Conservation (phyloP, 106 monocot genomes). For the Dioscorea zingiberensis region DNA sequence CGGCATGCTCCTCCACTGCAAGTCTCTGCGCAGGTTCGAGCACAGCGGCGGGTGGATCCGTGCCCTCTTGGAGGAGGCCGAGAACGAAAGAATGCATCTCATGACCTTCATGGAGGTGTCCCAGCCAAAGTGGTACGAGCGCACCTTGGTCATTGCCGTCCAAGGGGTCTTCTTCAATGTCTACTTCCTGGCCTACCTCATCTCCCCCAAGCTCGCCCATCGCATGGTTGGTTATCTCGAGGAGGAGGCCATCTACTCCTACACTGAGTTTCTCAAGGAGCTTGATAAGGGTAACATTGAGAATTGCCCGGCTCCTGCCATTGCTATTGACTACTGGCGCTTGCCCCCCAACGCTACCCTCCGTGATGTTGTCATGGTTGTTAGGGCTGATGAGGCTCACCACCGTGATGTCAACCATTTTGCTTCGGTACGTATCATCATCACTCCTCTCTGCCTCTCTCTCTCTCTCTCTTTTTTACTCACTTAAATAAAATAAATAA, state of each 20-base stretch:
- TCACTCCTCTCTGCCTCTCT: background rate
- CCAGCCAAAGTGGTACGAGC: constrained; percentile 78
- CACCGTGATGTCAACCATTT: constrained; percentile 93
- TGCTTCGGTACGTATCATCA: constrained; percentile 42
- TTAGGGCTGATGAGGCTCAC: constrained; percentile 85
- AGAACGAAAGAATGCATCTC: constrained; percentile 89
- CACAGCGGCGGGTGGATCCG: constrained; percentile 85
- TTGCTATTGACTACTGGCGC: constrained; percentile 85
- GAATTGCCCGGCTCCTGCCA: constrained; percentile 65
- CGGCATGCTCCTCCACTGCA: constrained; percentile 66
- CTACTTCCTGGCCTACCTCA: constrained; percentile 71
- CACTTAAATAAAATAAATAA: too few species aligned
- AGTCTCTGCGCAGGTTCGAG: constrained; percentile 76
- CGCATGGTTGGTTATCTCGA: constrained; percentile 75
- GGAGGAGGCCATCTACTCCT: constrained; percentile 87
- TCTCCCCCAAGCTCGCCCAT: constrained; percentile 80
- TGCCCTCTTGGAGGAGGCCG: constrained; percentile 76
- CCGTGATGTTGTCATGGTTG: constrained; percentile 59
- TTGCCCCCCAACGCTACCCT: constrained; percentile 43
- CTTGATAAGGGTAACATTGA: constrained; percentile 57
- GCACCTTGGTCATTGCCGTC: constrained; percentile 63
- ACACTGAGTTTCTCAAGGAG: constrained; percentile 74
- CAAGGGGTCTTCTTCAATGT: constrained; percentile 92
- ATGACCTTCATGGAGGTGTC: constrained; percentile 95
- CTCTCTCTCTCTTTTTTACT: too few species aligned